phyloP scores from a whole-genome alignment of 1,139 yeast species.

The Magnusiomyces suaveolens region DNA sequence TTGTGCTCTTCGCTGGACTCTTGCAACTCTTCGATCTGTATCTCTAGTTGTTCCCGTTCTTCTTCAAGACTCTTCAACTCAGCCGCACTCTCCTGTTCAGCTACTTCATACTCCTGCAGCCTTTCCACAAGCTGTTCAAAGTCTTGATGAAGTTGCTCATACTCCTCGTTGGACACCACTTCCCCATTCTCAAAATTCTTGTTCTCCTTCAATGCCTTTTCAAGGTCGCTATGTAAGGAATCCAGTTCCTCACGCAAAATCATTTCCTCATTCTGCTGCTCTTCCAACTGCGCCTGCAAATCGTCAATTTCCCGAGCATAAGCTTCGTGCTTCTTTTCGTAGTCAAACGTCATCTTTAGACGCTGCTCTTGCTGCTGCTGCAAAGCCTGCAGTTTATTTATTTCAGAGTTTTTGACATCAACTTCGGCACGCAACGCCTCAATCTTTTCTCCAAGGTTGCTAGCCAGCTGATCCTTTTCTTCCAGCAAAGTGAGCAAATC shows the following conservation, averaged over 20 bases:
- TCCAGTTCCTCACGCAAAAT: constrained; percentile 2
- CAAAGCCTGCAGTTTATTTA: background rate
- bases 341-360: background rate
- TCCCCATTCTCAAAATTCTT: background rate
- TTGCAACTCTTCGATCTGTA: background rate
- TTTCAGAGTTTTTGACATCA: background rate
- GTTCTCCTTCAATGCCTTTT: background rate
- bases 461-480: background rate
- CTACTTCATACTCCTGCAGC: background rate
- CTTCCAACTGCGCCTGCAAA: background rate
- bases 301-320: background rate
- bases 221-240: background rate
- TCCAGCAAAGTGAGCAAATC: background rate
- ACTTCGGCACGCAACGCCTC: background rate
- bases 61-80: background rate
- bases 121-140: background rate
- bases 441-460: background rate
- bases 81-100: background rate
- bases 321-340: background rate
- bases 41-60: background rate
- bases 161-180: background rate
- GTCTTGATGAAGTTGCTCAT: background rate
- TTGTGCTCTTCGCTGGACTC: background rate
- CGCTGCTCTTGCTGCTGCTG: background rate
- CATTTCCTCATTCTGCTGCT: constrained; percentile 2